phyloP scores from a whole-genome alignment of 2,329 filamentous ascomycete genomes.

The Alternaria panax region DNA sequence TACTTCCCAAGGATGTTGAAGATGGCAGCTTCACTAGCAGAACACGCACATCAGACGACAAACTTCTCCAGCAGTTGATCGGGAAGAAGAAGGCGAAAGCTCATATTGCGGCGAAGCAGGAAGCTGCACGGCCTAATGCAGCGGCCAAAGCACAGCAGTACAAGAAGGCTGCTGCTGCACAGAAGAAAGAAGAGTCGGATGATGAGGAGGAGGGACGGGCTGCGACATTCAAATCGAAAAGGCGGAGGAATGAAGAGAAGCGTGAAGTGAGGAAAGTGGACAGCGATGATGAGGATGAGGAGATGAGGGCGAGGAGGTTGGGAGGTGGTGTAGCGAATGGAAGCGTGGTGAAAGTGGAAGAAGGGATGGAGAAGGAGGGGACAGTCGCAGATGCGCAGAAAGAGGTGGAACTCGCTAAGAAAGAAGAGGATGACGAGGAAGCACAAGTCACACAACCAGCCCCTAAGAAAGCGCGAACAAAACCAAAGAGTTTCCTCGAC shows the following conservation, averaged over 20 bases:
- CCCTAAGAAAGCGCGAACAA: conserved; percentile 35
- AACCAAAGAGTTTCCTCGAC: conserved; percentile 62
- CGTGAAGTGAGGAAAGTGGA: conserved; percentile 3
- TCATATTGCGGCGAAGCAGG: conserved; percentile 36
- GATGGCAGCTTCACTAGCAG: conserved; percentile 50
- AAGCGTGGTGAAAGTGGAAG: neutral
- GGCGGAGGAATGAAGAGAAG: conserved; percentile 31
- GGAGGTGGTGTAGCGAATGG: neutral
- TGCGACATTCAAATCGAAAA: conserved; percentile 45
- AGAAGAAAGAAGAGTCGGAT: conserved; percentile 44
- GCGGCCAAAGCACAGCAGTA: conserved; percentile 39
- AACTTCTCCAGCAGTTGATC: conserved; percentile 51
- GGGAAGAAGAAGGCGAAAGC: conserved; percentile 53
- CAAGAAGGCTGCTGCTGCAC: conserved; percentile 22
- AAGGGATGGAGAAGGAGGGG: neutral
- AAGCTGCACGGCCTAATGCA: conserved; percentile 27
- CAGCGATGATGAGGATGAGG: conserved; percentile 24
- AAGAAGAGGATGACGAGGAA: conserved; percentile 14
- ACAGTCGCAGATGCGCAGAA: neutral
- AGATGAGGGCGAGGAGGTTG: conserved; percentile 14
- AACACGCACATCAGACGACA: conserved; percentile 52
- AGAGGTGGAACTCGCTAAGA: conserved; percentile 5
- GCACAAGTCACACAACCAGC: conserved; percentile 18
- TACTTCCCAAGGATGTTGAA: conserved; percentile 45
- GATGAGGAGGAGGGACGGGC: conserved; percentile 51